Evolutionary conservation across 257 asterid species (phyloP), one percentile per base, ranked within the genome.

Genomic region (Avicennia marina): DNA sequence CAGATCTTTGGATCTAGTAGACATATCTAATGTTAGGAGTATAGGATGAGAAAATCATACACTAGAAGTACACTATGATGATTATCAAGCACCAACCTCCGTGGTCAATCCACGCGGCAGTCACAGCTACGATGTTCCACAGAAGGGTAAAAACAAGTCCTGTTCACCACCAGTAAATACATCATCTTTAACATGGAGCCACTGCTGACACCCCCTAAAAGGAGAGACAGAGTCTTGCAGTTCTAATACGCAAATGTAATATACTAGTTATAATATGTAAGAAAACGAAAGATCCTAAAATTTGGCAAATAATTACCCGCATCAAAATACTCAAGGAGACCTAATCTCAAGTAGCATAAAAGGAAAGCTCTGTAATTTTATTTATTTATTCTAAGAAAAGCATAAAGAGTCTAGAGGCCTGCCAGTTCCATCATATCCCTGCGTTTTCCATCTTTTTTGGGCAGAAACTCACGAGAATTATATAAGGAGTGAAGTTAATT

Each of bases 51-150:
- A 33, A 60, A 63, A 71, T 50, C 29, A 5, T 49, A 24, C 13
- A 26, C 39, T 48, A 48, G 11, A 36, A 7, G 31, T 52, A 41
- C 53, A 56, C 16, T 39, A 31, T 62, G 24, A 53, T 20, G 11
- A 63, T 10, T 53, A 49, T 48, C 57, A 52, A 43, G 41, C 56
- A 59, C 81, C 57, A 72, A 90, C 98, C 98, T 78, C 76, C 84
- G 31, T 86, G 96, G 24, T 79, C 72, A 55, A 78, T 65, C 95
- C 96, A 87, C 60, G 96, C 98, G 40, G 70, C n/a, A 47, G 94
- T 72, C 36, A 81, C 86, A 46, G 98, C 94, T 48, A 84, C 43
- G 40, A 82, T 29, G 43, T 90, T 90, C 94, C 94, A 90, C 22
- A 78, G 33, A 63, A 90, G 96, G 63, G 95, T 82, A 25, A 25